Percentiles rank a stretch among this genome's conserved stretches.
phyloP scores from a whole-genome alignment of 2,329 filamentous ascomycete genomes.

The Fusarium continuum region DNA sequence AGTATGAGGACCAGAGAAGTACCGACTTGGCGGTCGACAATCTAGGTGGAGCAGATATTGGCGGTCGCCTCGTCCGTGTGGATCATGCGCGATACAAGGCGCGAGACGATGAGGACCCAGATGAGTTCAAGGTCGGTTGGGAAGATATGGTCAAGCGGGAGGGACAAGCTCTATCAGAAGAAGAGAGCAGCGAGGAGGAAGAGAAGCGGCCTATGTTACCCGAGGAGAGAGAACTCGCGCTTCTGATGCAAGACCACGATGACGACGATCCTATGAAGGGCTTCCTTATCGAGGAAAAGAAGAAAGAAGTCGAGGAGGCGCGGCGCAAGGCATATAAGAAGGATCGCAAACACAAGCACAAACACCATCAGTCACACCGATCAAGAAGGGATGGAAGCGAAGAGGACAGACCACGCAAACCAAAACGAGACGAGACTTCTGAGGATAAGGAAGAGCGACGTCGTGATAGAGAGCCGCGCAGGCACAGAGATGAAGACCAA shows the following conservation, averaged over 20 bases:
- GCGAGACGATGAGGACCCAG: constrained; percentile 78
- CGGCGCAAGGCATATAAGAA: constrained; percentile 61
- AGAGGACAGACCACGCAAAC: constrained; percentile 46
- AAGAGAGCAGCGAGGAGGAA: constrained; percentile 58
- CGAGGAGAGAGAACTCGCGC: constrained; percentile 82
- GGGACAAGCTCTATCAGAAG: constrained; percentile 55
- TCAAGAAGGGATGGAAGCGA: constrained; percentile 49
- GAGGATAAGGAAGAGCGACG: constrained; percentile 41
- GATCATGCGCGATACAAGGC: constrained; percentile 94
- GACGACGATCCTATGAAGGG: constrained; percentile 98
- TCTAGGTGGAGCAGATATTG: constrained; percentile 83
- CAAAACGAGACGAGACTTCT: constrained; percentile 52
- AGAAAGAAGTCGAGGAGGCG: constrained; percentile 82
- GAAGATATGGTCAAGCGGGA: constrained; percentile 66
- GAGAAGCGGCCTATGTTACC: constrained; percentile 71
- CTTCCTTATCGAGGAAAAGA: constrained; percentile 89
- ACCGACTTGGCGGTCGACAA: constrained; percentile 97
- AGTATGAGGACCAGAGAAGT: constrained; percentile 97
- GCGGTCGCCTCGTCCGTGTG: constrained; percentile 82
- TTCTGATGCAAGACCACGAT: constrained; percentile 81
- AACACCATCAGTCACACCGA: constrained; percentile 58
- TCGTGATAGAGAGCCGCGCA: constrained; percentile 45
- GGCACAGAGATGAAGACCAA: constrained; percentile 44
- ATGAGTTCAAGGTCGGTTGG: constrained; percentile 67
- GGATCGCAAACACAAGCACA: constrained; percentile 58